Evolutionary conservation across 345 rosid genomes (phyloP).

Genomic region (Populus euphratica): DNA sequence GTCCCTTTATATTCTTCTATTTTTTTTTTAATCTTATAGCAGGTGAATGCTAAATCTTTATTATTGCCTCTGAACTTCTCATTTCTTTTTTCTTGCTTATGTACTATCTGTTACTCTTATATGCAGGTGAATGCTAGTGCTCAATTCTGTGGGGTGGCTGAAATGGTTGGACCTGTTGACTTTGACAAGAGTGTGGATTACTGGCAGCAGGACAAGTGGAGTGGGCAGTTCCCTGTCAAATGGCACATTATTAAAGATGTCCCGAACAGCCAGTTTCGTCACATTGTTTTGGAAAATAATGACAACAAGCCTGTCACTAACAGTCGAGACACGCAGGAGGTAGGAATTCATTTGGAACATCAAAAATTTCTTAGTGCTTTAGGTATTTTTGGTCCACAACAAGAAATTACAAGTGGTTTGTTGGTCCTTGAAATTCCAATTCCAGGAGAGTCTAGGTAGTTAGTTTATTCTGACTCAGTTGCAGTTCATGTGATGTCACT

Average conservation of each 20-base stretch:
- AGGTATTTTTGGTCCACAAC: background rate
- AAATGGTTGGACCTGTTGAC: constrained; percentile 87
- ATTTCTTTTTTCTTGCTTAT: background rate
- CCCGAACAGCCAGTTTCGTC: constrained; percentile 79
- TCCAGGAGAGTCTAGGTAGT: no score
- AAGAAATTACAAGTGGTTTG: background rate
- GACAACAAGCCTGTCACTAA: constrained; percentile 94
- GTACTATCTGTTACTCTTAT: constrained; percentile 5
- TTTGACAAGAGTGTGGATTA: constrained; percentile 79
- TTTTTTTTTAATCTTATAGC: background rate
- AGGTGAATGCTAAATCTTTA: background rate
- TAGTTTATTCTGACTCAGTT: no score
- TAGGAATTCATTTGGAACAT: constrained; percentile 19
- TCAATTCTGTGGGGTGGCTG: constrained; percentile 88
- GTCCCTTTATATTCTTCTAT: no score
- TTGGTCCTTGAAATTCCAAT: background rate
- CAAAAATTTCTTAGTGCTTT: background rate
- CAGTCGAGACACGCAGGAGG: constrained; percentile 92
- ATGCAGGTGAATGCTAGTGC: constrained; percentile 90
- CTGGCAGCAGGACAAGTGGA: constrained; percentile 98
- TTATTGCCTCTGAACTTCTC: background rate
- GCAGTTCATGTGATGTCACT: no score
- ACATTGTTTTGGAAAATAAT: constrained; percentile 71
- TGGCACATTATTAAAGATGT: constrained; percentile 93
- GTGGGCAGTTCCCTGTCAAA: constrained; percentile 77